Base-by-base conservation (phyloP, 139 green algal species). In the Coelastrella sp. region DNA sequence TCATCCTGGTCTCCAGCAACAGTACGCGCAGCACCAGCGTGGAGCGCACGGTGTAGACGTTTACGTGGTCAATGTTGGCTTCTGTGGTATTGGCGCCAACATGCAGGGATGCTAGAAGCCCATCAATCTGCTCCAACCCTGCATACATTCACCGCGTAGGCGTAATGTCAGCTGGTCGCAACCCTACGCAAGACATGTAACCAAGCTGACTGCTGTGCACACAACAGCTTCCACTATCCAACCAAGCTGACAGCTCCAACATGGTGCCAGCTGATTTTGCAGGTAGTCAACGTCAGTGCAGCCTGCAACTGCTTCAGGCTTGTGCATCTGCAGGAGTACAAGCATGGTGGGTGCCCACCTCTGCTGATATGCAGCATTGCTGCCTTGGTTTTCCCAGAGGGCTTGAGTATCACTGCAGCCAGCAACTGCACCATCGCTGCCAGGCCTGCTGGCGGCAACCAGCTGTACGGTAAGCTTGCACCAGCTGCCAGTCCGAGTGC, bases 401-500 rank as follows among this genome's bases (percentile, higher is more conserved):
- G 60, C 22, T 79, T 86, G 2, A 85, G 59, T 3, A 91, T 66
- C 6, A 56, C 11, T 76, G 80, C 80, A 20, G 88, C 88, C 88
- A 91, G 88, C 80, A 91, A 80, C 71, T 87, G 80, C 71, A 85
- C 88, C 68, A 88, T 54, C 3, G 78, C 80, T 22, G 7, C 58
- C 71, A 83, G 58, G 14, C n/a, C n/a, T 73, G 86, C 59, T 13
- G 4, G 16, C 5, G 88, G 73, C 79, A 92, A 79, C 73, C 64
- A 87, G 20, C 19, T 65, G 84, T 94, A 90, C 13, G 22, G 10
- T 5, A 58, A 22, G 71, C 47, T 32, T 47, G 32, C 32, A 65
- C 23, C 75, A 58, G 60, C 61, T 88, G 57, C 23, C 73, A 14
- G 57, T 56, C 1, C 32, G 32, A 80, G 19, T 11, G 54, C 19